phyloP scores from a whole-genome alignment of 106 monocot species.

The Chionographis japonica region DNA sequence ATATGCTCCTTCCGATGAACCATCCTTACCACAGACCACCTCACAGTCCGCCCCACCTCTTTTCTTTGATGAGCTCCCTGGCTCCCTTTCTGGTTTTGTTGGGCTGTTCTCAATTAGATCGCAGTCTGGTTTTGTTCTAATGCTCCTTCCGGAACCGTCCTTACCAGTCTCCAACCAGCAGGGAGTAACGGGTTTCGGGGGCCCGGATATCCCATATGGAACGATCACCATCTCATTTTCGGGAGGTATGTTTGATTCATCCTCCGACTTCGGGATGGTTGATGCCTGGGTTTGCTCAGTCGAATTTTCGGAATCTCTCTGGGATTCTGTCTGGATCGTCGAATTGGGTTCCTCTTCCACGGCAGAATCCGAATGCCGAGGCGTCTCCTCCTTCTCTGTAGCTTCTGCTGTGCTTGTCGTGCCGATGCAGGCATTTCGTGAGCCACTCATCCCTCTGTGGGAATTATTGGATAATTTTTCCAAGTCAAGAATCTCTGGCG shows the following conservation, averaged over 20 bases:
- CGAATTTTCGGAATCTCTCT: slow-evolving; percentile 9
- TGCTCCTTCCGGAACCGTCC: slow-evolving; percentile 21
- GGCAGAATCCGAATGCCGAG: slow-evolving; percentile 29
- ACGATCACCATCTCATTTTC: slow-evolving; percentile 21
- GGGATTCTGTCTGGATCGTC: slow-evolving; percentile 16
- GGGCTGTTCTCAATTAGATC: slow-evolving; percentile 2
- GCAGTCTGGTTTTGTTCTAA: slow-evolving; percentile 9
- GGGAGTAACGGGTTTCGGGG: slow-evolving; percentile 35
- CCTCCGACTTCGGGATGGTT: slow-evolving; percentile 21
- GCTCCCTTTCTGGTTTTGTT: slow-evolving; percentile 23
- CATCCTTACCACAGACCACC: slow-evolving; percentile 21
- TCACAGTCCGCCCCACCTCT: slow-evolving; percentile 3
- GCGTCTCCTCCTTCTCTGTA: slow-evolving; percentile 24
- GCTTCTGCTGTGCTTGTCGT: slow-evolving; percentile 7
- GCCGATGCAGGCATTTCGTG: background rate
- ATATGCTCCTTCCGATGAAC: slow-evolving; percentile 29
- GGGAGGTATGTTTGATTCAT: slow-evolving; percentile 19
- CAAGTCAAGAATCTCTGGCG: slow-evolving; percentile 21
- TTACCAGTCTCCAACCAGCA: slow-evolving; percentile 33
- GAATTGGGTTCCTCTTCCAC: slow-evolving; percentile 62
- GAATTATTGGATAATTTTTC: slow-evolving; percentile 16
- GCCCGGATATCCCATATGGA: slow-evolving; percentile 8
- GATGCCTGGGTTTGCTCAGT: slow-evolving; percentile 16
- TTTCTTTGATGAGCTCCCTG: slow-evolving; percentile 44
- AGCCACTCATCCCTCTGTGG: background rate